Base-by-base conservation (phyloP, 768 basidiomycete species). In the Phanerodontia chrysosporium region DNA sequence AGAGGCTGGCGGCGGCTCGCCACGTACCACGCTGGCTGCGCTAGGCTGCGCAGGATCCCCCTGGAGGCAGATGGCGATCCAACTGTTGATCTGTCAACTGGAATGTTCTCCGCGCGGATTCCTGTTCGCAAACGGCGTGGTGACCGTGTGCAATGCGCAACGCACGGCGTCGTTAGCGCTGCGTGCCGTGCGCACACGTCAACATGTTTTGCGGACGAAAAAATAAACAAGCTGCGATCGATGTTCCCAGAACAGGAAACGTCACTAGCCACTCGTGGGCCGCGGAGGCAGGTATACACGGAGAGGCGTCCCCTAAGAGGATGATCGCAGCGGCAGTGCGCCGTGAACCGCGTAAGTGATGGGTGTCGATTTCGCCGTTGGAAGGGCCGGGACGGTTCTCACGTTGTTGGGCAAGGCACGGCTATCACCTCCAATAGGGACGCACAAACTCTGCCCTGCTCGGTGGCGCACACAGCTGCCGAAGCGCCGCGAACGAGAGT, bases 311-410 rank as follows among this genome's bases (percentile, higher is more conserved):
- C n/a, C n/a, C n/a, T n/a, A n/a, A n/a, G n/a, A n/a, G n/a, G n/a
- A 90, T 91, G 54, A 91, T 87, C 62, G 82, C 89, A 42, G 90
- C 90, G 71, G 77, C 82, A 3, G 89, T 92, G 93, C 95, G 1
- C 93, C 95, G 36, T 93, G 95, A 69, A 80, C 92, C 52, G 91
- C 90, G 0, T 89, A 90, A 1, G 94, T 94, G 22, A 85, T 86
- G 64, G 79, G 86, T 27, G 89, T 92, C 1, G 32, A 35, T 35
- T 35, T 35, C 32, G 32, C 32, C 32, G 90, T 82, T 1, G 80
- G 83, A n/a, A 81, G 89, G 55, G 85, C 95, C 66, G 76, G 95
- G 74, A 80, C 80, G 48, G 74, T 95, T 7, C 68, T 94, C 39
- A 42, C 39, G 39, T 42, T 18, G 10, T 42, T 18, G 44, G 21